Percentiles rank a stretch among this genome's conserved stretches.
phyloP scores from a whole-genome alignment of 176 grass and related monocot genomes.

The Oryza meridionalis region DNA sequence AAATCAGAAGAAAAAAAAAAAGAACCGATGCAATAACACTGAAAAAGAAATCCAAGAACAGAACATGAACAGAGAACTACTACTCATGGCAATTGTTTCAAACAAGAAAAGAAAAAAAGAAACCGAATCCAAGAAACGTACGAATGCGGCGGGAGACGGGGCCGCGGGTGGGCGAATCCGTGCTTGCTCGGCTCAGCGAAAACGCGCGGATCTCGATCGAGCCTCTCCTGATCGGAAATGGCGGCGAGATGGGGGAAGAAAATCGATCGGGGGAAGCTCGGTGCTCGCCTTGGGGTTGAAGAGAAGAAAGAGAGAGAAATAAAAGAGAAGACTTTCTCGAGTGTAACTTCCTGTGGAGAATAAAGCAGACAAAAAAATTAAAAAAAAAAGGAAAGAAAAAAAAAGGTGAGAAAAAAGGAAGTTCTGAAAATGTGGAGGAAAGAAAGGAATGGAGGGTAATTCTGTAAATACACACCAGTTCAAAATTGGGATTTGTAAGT shows the following conservation, averaged over 20 bases:
- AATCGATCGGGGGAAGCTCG: neutral
- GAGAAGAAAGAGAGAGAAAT: neutral
- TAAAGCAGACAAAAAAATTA: conserved; percentile 28
- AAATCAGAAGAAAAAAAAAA: neutral
- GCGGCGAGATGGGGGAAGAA: conserved; percentile 1
- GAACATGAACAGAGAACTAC: conserved; percentile 20
- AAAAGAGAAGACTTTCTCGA: conserved; percentile 43
- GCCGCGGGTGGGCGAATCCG: neutral
- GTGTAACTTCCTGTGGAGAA: conserved; percentile 50
- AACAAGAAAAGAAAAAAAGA: neutral
- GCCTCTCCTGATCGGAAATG: neutral
- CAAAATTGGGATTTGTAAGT: neutral
- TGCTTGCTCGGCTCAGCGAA: conserved; percentile 21
- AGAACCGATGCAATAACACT: neutral
- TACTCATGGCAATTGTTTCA: neutral
- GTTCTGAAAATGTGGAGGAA: neutral
- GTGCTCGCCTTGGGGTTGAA: conserved; percentile 31
- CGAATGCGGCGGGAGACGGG: conserved; percentile 37
- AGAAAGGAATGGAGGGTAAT: neutral
- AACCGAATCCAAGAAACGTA: conserved; percentile 42
- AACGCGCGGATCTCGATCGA: conserved; percentile 14
- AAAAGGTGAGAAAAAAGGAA: neutral
- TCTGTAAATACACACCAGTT: neutral
- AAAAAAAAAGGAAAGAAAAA: neutral
- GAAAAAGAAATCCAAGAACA: neutral